A percentile compares a stretch with the other conserved stretches of the same genome.
These are phyloP conservation scores for Lyophyllum decastes DNA, from an alignment of 768 basidiomycete genomes.

Conservation along the genomic window DNA sequence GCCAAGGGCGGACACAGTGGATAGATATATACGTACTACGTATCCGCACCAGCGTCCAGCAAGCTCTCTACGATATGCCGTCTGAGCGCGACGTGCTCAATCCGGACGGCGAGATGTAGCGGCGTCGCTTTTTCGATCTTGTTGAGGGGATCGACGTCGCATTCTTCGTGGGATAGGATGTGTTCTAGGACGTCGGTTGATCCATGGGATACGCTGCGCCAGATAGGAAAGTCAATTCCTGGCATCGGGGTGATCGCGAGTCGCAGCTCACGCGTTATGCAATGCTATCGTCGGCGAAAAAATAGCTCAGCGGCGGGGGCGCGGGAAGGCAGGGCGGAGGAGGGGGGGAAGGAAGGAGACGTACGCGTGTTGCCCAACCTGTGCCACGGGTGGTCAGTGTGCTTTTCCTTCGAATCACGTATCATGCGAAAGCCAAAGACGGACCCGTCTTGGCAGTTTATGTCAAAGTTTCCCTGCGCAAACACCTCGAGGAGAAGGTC, in stretches of 20 bases:
- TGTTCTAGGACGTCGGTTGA: slow-evolving; percentile 68
- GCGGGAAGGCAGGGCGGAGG: too few species aligned
- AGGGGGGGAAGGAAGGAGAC: slow-evolving; percentile 19
- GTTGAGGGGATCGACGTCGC: slow-evolving; percentile 83
- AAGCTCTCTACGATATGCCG: slow-evolving; percentile 59
- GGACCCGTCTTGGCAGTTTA: slow-evolving; percentile 80
- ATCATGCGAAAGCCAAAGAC: slow-evolving; percentile 24
- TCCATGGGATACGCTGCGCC: slow-evolving; percentile 51
- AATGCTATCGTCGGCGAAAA: slow-evolving; percentile 43
- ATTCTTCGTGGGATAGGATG: slow-evolving; percentile 71
- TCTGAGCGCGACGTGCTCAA: slow-evolving; percentile 57
- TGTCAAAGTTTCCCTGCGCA: slow-evolving; percentile 56
- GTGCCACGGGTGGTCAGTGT: slow-evolving; percentile 18
- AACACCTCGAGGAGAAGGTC: slow-evolving; percentile 66
- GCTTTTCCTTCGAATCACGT: background rate
- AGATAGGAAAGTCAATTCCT: background rate
- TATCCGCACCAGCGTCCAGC: slow-evolving; percentile 80
- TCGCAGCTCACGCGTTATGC: slow-evolving; percentile 64
- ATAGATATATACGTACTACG: slow-evolving; percentile 54
- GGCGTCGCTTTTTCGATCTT: slow-evolving; percentile 72
- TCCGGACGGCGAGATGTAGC: slow-evolving; percentile 68
- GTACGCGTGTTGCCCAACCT: slow-evolving; percentile 81
- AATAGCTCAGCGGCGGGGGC: too few species aligned
- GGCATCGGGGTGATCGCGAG: background rate
- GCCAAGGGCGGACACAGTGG: too few species aligned